Percentiles rank a stretch among this genome's conserved stretches.
These are phyloP conservation scores for Pleurotus salmoneostramineus DNA, from an alignment of 768 basidiomycete genomes.

Conservation along the genomic window DNA sequence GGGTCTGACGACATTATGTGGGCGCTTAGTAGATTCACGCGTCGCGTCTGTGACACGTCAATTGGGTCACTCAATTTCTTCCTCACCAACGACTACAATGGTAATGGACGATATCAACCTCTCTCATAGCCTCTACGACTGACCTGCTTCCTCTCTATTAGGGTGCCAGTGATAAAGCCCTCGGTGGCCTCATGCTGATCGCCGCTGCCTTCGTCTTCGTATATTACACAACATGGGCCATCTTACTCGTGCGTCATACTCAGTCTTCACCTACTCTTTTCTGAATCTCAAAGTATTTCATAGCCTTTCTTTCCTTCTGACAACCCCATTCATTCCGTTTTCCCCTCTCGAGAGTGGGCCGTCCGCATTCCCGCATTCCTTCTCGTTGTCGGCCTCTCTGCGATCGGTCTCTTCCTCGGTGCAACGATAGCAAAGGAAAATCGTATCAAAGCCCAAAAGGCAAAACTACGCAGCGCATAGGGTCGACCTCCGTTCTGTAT, in stretches of 20 bases:
- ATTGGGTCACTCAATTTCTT: background rate
- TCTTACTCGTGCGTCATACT: slow-evolving; percentile 64
- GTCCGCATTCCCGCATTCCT: slow-evolving; percentile 82
- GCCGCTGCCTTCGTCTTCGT: slow-evolving; percentile 72
- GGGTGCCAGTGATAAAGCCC: slow-evolving; percentile 76
- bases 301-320: slow-evolving; percentile 80
- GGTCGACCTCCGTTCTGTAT: background rate
- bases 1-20: background rate
- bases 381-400: slow-evolving; percentile 76
- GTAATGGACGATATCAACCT: slow-evolving; percentile 15
- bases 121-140: slow-evolving; percentile 2
- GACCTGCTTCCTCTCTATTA: slow-evolving; percentile 24
- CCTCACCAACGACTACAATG: background rate
- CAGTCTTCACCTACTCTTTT: background rate
- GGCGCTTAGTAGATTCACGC: slow-evolving; percentile 7
- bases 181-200: slow-evolving; percentile 80
- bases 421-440: slow-evolving; percentile 74
- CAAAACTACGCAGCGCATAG: slow-evolving; percentile 57
- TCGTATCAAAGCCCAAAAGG: slow-evolving; percentile 59
- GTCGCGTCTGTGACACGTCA: slow-evolving; percentile 9
- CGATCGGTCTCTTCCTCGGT: slow-evolving; percentile 79
- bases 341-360: slow-evolving; percentile 92
- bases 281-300: slow-evolving; percentile 4
- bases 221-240: slow-evolving; percentile 92
- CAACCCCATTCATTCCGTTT: slow-evolving; percentile 72